phyloP scores from a whole-genome alignment of 2,329 filamentous ascomycete genomes.

The Pseudocercospora pini-densiflorae region DNA sequence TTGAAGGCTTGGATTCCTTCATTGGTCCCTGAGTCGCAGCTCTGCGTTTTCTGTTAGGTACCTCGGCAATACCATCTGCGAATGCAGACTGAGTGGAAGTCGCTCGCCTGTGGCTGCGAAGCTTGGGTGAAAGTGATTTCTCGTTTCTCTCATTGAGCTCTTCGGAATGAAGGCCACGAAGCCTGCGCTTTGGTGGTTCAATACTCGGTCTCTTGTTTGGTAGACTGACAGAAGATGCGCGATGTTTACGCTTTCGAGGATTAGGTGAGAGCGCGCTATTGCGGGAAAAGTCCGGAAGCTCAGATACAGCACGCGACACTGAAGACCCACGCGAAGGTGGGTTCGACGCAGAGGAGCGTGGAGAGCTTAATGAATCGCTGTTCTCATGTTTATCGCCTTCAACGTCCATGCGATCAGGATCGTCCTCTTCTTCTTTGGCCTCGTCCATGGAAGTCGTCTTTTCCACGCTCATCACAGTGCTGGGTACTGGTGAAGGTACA shows the following conservation, averaged over 20 bases:
- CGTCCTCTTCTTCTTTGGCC: slow-evolving; percentile 29
- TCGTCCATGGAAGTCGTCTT: slow-evolving; percentile 26
- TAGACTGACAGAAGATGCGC: slow-evolving; percentile 40
- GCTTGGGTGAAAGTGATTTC: slow-evolving; percentile 65
- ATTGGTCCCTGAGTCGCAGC: slow-evolving; percentile 57
- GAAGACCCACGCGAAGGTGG: slow-evolving; percentile 33
- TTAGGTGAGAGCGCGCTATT: slow-evolving; percentile 36
- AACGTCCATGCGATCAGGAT: slow-evolving; percentile 29
- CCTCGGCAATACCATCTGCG: slow-evolving; percentile 54
- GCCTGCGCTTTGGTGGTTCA: slow-evolving; percentile 33
- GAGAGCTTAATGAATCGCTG: slow-evolving; percentile 40
- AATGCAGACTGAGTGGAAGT: slow-evolving; percentile 66
- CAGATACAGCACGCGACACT: slow-evolving; percentile 36
- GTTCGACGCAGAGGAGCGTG: slow-evolving; percentile 32
- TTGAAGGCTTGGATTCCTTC: slow-evolving; percentile 36
- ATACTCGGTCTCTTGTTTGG: slow-evolving; percentile 40
- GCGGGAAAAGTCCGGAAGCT: slow-evolving; percentile 31
- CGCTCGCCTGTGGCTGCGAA: slow-evolving; percentile 65
- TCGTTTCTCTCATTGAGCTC: slow-evolving; percentile 33
- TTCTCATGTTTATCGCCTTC: slow-evolving; percentile 29
- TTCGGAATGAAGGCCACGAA: slow-evolving; percentile 37
- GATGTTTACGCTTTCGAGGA: slow-evolving; percentile 44
- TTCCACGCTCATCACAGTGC: slow-evolving; percentile 31
- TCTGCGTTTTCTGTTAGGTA: slow-evolving; percentile 34
- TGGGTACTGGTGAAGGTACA: slow-evolving; percentile 35